phyloP scores from a whole-genome alignment of 2,329 filamentous ascomycete species.

The Verruconis gallopava region DNA sequence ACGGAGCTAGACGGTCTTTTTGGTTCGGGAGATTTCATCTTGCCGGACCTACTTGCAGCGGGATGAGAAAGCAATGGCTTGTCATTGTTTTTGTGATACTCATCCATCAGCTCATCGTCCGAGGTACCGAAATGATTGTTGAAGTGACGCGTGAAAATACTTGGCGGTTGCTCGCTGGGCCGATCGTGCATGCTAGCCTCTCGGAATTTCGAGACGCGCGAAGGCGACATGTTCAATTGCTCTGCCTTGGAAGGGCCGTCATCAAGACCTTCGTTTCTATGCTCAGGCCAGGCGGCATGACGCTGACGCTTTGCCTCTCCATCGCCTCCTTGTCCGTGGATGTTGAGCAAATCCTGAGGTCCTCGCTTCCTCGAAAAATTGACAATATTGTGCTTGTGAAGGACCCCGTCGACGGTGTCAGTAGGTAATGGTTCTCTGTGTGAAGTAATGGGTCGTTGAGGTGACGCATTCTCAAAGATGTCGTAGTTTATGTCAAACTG shows the following conservation, averaged over 20 bases:
- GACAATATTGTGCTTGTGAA: neutral
- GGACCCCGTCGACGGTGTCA: neutral
- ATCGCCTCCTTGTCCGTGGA: slow-evolving; percentile 1
- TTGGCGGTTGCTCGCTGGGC: slow-evolving; percentile 56
- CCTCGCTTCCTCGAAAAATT: slow-evolving; percentile 7
- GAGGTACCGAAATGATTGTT: slow-evolving; percentile 19
- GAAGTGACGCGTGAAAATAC: slow-evolving; percentile 44
- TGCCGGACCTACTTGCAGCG: neutral
- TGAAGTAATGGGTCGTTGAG: neutral
- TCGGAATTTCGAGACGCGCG: slow-evolving; percentile 49
- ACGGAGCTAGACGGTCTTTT: no score
- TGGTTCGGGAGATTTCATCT: neutral
- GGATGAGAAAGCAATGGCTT: slow-evolving; percentile 4
- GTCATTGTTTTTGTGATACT: slow-evolving; percentile 15
- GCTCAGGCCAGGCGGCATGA: slow-evolving; percentile 12
- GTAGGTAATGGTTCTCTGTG: neutral
- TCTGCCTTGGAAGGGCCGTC: neutral
- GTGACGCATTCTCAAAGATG: neutral
- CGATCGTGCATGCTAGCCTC: slow-evolving; percentile 85
- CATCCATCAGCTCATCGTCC: slow-evolving; percentile 24
- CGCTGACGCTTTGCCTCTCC: slow-evolving; percentile 11
- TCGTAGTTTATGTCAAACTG: neutral
- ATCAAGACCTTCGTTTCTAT: slow-evolving; percentile 1
- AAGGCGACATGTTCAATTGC: slow-evolving; percentile 1
- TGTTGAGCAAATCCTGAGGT: neutral